phyloP scores from a whole-genome alignment of 129 eudicot species.

The Erigeron canadensis region DNA sequence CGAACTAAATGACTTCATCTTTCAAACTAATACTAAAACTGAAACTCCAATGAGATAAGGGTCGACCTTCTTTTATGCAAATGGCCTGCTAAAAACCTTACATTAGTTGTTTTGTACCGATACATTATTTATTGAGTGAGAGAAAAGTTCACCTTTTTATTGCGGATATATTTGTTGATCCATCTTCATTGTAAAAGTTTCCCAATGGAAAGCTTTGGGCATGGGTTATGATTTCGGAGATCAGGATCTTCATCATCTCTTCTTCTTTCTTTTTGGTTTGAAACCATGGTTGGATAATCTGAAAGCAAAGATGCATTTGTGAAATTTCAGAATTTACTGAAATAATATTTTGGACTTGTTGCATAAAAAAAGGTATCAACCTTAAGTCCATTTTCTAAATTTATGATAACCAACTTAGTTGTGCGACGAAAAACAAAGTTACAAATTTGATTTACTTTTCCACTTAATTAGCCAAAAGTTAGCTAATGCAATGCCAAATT shows the following conservation, averaged over 20 bases:
- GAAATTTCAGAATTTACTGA: not conserved
- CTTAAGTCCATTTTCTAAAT: too few species aligned
- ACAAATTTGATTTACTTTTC: too few species aligned
- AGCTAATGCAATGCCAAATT: not conserved
- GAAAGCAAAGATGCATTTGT: conserved; percentile 10
- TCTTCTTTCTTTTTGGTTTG: conserved; percentile 62
- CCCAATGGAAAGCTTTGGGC: conserved; percentile 49
- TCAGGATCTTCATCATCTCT: conserved; percentile 52
- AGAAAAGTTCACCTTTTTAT: conserved; percentile 44
- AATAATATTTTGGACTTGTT: not conserved
- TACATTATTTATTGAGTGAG: too few species aligned
- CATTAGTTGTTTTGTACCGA: too few species aligned
- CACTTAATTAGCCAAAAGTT: not conserved
- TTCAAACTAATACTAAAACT: not conserved
- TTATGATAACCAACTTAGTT: not conserved
- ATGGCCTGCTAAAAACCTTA: too few species aligned
- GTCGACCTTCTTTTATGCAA: too few species aligned
- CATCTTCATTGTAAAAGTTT: conserved; percentile 54
- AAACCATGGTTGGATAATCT: conserved; percentile 81
- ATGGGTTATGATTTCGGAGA: conserved; percentile 52
- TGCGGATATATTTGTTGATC: conserved; percentile 49
- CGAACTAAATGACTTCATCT: conserved; percentile 1
- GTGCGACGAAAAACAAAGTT: not conserved
- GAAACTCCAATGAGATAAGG: not conserved
- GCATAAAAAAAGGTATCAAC: not conserved